These are phyloP conservation scores for Termitomyces sp. DNA, from an alignment of 768 basidiomycete genomes.

Conservation along the genomic window DNA sequence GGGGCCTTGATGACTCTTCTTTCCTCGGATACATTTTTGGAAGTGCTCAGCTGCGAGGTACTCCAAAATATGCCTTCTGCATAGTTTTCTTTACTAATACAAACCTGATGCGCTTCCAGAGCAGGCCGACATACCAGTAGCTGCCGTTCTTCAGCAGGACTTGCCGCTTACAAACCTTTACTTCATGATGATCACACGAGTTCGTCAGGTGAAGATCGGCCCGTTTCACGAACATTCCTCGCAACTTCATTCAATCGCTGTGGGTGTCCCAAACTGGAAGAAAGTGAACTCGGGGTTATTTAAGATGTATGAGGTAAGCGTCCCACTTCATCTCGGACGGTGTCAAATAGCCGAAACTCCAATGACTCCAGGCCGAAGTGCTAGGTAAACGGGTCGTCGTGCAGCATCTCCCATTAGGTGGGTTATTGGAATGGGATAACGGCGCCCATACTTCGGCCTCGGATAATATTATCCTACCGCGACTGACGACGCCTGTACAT, in stretches of 20 bases:
- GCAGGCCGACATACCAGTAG: conserved; percentile 61
- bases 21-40: conserved; percentile 92
- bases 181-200: conserved; percentile 73
- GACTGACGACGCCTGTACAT: background rate
- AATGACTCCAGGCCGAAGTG: conserved; percentile 68
- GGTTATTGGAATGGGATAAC: conserved; percentile 65
- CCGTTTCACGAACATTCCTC: conserved; percentile 94
- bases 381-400: conserved; percentile 94
- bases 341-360: background rate
- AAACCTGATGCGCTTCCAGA: conserved; percentile 34
- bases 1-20: conserved; percentile 92
- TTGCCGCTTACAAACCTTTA: conserved; percentile 73
- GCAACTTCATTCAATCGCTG: conserved; percentile 81
- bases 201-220: conserved; percentile 77
- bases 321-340: conserved; percentile 3
- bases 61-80: background rate
- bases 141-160: conserved; percentile 55
- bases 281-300: conserved; percentile 89
- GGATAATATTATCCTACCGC: conserved; percentile 4
- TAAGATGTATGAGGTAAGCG: conserved; percentile 89
- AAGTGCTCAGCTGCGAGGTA: conserved; percentile 83
- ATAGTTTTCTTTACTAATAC: conserved; percentile 7
- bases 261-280: conserved; percentile 83
- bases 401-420: conserved; percentile 88
- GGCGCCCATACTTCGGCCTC: conserved; percentile 5